Base-by-base conservation (phyloP, 2,329 filamentous ascomycete genomes). In the Triangularia setosa region DNA sequence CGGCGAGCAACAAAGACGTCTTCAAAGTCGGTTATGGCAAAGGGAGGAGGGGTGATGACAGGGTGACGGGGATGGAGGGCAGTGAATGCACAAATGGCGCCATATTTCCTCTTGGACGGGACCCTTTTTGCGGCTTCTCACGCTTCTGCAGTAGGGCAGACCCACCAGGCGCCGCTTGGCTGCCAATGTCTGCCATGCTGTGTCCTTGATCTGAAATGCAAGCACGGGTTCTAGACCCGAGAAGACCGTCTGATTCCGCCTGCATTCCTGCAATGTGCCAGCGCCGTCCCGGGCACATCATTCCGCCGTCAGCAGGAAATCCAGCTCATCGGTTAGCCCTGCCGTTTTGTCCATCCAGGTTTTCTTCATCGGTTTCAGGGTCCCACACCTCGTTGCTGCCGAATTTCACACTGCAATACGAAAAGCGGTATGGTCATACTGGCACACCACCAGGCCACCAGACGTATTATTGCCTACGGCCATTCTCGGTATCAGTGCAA, bases 361-460 rank as follows among this genome's bases (percentile, higher is more conserved):
- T 21, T 24, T 21, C 63, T 56, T 65, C 53, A 67, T 67, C 63
- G 65, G 65, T 67, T 67, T 67, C 63, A 62, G 44, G 63, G 61
- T 40, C 56, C 62, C 65, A 65, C 65, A 24, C 12, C 16, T 16
- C 52, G 16, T 2, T 1, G 7, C 6, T 21, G n/a, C 16, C 9
- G 30, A 33, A 40, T 40, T 40, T 40, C 35, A n/a, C 14, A 4
- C 9, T 40, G 16, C 35, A n/a, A 40, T 40, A 40, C 35, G 14
- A 2, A 40, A 40, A 3, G 7, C 30, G 30, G 6, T 3, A 33
- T 14, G 12, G 5, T 33, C 30, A 14, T 33, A 14, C 30, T 33
- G 30, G 6, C 30, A 33, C 11, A 33, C 27, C 5, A 4, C 27
- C 9, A 9, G 27, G 5, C 27, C 27, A 28, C 9, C 27, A 28